A percentile compares a stretch with the other conserved stretches of the same genome.
Evolutionary conservation across 2,329 filamentous ascomycete genomes (phyloP).

Genomic region (Neocucurbitaria cava): DNA sequence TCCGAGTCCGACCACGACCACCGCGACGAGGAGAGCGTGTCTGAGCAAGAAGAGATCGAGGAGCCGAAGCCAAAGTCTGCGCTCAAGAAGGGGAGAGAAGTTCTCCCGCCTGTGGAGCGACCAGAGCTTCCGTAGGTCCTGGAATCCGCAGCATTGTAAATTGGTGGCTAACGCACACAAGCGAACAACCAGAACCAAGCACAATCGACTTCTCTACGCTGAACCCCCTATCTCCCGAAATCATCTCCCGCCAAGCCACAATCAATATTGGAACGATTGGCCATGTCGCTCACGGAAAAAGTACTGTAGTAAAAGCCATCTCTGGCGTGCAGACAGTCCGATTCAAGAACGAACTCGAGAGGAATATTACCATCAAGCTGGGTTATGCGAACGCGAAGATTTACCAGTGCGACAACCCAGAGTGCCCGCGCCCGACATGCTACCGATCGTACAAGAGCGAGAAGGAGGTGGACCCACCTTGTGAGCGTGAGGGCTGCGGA

Average conservation of each 20-base stretch:
- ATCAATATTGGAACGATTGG: conserved; percentile 99
- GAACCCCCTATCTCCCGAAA: conserved; percentile 89
- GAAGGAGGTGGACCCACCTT: conserved; percentile 96
- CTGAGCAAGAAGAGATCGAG: conserved; percentile 78
- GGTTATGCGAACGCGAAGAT: conserved; percentile 99
- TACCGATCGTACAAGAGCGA: conserved; percentile 98
- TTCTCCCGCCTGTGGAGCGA: conserved; percentile 63
- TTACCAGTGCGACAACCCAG: conserved; percentile 94
- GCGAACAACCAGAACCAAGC: conserved; percentile 88
- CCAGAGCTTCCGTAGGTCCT: conserved; percentile 67
- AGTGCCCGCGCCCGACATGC: conserved; percentile 92
- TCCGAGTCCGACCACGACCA: conserved; percentile 50
- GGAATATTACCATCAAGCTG: conserved; percentile 99
- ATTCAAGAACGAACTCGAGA: conserved; percentile 99
- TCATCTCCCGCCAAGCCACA: conserved; percentile 96
- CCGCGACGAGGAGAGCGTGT: conserved; percentile 58
- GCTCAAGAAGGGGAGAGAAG: conserved; percentile 76
- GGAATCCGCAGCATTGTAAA: not conserved
- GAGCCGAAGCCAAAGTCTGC: conserved; percentile 72
- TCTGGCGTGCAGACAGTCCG: conserved; percentile 98
- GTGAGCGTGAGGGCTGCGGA: conserved; percentile 88
- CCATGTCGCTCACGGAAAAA: conserved; percentile 98
- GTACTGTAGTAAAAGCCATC: conserved; percentile 98
- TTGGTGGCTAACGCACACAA: conserved; percentile 31
- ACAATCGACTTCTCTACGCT: conserved; percentile 83